Evolutionary conservation across 2,329 filamentous ascomycete genomes (phyloP).

Genomic region (Phyllosticta citriasiana): DNA sequence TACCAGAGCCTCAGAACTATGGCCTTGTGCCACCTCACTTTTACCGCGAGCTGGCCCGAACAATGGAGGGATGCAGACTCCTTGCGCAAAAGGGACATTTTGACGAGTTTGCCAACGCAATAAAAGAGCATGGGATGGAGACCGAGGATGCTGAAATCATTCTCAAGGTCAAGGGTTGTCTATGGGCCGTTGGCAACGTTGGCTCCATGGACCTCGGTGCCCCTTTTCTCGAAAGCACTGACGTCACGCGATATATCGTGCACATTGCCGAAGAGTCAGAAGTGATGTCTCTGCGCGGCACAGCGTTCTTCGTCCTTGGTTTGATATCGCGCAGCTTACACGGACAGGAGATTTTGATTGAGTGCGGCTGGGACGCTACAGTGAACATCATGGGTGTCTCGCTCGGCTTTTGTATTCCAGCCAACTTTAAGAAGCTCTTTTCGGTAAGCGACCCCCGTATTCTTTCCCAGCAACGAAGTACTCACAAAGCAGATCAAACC

Average conservation of each 20-base stretch:
- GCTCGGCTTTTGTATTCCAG: conserved; percentile 78
- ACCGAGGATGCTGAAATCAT: conserved; percentile 76
- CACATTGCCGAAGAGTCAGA: conserved; percentile 79
- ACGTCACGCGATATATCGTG: conserved; percentile 80
- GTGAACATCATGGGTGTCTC: conserved; percentile 74
- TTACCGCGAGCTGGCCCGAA: conserved; percentile 88
- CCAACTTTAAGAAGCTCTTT: conserved; percentile 68
- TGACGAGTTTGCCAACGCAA: conserved; percentile 81
- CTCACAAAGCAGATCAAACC: conserved; percentile 25
- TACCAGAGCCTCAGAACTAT: conserved; percentile 39
- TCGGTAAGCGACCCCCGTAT: conserved; percentile 38
- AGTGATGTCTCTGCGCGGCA: conserved; percentile 87
- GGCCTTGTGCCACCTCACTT: conserved; percentile 85
- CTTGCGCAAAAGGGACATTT: conserved; percentile 92
- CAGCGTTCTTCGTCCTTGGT: conserved; percentile 91
- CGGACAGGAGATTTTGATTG: conserved; percentile 80
- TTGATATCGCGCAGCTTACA: conserved; percentile 86
- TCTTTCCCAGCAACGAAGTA: neutral
- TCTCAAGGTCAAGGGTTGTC: conserved; percentile 87
- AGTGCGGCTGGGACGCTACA: conserved; percentile 88
- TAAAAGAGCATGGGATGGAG: conserved; percentile 77
- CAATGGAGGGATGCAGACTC: conserved; percentile 81
- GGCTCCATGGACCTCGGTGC: conserved; percentile 96
- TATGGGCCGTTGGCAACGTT: conserved; percentile 97
- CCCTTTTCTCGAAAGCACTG: conserved; percentile 80